Evolutionary conservation across 495 filamentous ascomycete genomes (phyloP).

Genomic region (Aspergillus wentii): DNA sequence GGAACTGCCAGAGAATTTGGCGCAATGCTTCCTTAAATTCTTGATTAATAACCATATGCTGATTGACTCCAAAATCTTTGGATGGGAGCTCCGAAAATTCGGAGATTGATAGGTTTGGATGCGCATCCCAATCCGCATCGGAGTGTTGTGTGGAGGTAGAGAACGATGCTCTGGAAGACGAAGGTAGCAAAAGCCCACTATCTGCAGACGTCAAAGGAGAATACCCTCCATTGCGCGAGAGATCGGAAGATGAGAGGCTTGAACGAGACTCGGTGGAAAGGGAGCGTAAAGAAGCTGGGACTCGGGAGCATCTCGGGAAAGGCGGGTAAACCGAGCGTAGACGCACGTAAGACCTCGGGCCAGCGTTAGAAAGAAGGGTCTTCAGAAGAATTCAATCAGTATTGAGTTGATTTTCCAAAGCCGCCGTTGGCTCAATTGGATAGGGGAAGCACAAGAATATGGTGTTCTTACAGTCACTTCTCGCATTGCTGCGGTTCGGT

Average conservation of each 20-base stretch:
- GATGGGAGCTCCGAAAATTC: slow-evolving; percentile 84
- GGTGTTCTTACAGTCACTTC: slow-evolving; percentile 33
- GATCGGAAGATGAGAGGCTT: slow-evolving; percentile 10
- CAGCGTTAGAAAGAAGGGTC: slow-evolving; percentile 19
- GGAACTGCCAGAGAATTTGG: slow-evolving; percentile 86
- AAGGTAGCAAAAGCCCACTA: slow-evolving; percentile 6
- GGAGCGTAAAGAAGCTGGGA: slow-evolving; percentile 20
- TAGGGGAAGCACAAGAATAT: slow-evolving; percentile 7
- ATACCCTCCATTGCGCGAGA: slow-evolving; percentile 10
- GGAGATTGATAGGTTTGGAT: slow-evolving; percentile 68
- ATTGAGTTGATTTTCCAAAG: neutral
- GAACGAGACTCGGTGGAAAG: slow-evolving; percentile 21
- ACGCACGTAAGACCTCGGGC: slow-evolving; percentile 18
- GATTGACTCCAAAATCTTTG: slow-evolving; percentile 87
- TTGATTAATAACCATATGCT: slow-evolving; percentile 88
- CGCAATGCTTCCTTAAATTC: slow-evolving; percentile 90
- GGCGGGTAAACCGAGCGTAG: slow-evolving; percentile 14
- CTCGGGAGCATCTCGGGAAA: slow-evolving; percentile 9
- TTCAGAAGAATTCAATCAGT: slow-evolving; percentile 19
- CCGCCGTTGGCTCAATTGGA: slow-evolving; percentile 3
- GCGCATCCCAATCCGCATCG: slow-evolving; percentile 69
- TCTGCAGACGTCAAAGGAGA: slow-evolving; percentile 3
- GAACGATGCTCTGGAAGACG: slow-evolving; percentile 27
- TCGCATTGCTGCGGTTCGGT: slow-evolving; percentile 24
- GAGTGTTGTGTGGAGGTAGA: slow-evolving; percentile 30